phyloP scores from a whole-genome alignment of 768 basidiomycete genomes.

The Lactarius psammicola region DNA sequence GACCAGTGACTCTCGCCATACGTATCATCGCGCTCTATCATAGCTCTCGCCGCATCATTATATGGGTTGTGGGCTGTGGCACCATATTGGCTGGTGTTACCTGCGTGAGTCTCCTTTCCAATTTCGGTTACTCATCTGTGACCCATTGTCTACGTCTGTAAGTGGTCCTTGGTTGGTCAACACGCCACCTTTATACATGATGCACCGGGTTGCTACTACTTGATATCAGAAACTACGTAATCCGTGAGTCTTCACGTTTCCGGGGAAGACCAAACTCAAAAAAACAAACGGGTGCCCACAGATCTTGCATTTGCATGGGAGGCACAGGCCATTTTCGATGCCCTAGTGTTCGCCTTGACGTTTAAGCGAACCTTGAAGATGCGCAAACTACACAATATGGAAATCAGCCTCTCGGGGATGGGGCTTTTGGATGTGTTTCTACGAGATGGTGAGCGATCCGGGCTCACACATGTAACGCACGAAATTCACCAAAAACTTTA shows the following conservation, averaged over 20 bases:
- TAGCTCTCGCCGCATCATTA: slow-evolving; percentile 40
- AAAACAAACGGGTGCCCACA: slow-evolving; percentile 11
- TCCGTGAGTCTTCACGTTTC: slow-evolving; percentile 26
- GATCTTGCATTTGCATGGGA: slow-evolving; percentile 46
- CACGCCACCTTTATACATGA: slow-evolving; percentile 11
- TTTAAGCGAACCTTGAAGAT: slow-evolving; percentile 43
- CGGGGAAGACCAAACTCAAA: not conserved
- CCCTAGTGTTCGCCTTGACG: slow-evolving; percentile 47
- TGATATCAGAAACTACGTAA: slow-evolving; percentile 30
- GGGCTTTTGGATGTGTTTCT: slow-evolving; percentile 44
- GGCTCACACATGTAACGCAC: not conserved
- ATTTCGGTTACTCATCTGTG: not conserved
- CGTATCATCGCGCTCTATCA: slow-evolving; percentile 53
- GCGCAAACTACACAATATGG: slow-evolving; percentile 34
- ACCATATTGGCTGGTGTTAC: slow-evolving; percentile 35
- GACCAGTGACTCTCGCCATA: slow-evolving; percentile 44
- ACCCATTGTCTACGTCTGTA: not conserved
- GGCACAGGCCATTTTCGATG: slow-evolving; percentile 49
- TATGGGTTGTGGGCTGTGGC: slow-evolving; percentile 38
- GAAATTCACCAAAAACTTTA: not conserved
- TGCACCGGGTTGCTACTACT: slow-evolving; percentile 30
- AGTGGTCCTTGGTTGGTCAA: slow-evolving; percentile 49
- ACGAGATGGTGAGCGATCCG: slow-evolving; percentile 46
- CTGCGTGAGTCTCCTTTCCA: slow-evolving; percentile 38
- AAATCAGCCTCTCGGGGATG: slow-evolving; percentile 31